phyloP scores from a whole-genome alignment of 2,329 filamentous ascomycete genomes.

The Monosporascus ibericus region DNA sequence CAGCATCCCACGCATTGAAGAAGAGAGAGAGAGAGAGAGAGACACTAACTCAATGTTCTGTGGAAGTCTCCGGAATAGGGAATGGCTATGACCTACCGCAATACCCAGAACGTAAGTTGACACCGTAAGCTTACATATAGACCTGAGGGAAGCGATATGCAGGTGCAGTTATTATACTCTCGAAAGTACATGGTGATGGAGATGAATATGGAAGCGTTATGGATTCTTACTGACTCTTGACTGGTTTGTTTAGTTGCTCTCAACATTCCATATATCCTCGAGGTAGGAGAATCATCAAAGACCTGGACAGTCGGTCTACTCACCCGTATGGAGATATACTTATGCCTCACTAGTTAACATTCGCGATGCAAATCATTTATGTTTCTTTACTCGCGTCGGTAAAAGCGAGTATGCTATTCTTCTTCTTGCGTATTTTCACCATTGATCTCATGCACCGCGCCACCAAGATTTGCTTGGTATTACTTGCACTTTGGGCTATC shows the following conservation, averaged over 20 bases:
- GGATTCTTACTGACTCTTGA: background rate
- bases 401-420: constrained; percentile 15
- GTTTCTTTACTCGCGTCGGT: constrained; percentile 11
- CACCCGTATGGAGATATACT: too few species aligned
- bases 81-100: constrained; percentile 10
- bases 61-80: constrained; percentile 8
- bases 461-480: constrained; percentile 18
- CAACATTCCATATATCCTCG: constrained; percentile 12
- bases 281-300: constrained; percentile 3
- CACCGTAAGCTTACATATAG: too few species aligned
- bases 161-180: too few species aligned
- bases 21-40: background rate
- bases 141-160: too few species aligned
- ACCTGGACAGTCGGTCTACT: too few species aligned
- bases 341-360: constrained; percentile 7
- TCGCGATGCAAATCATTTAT: constrained; percentile 13
- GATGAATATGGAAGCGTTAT: too few species aligned
- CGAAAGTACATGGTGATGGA: too few species aligned
- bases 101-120: constrained; percentile 9
- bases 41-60: background rate
- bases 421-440: constrained; percentile 14
- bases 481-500: constrained; percentile 20
- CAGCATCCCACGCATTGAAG: background rate
- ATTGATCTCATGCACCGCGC: constrained; percentile 9
- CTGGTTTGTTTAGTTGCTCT: constrained; percentile 1